Evolutionary conservation across 768 basidiomycete species (phyloP).

Genomic region (Rhizopogon roseolus): DNA sequence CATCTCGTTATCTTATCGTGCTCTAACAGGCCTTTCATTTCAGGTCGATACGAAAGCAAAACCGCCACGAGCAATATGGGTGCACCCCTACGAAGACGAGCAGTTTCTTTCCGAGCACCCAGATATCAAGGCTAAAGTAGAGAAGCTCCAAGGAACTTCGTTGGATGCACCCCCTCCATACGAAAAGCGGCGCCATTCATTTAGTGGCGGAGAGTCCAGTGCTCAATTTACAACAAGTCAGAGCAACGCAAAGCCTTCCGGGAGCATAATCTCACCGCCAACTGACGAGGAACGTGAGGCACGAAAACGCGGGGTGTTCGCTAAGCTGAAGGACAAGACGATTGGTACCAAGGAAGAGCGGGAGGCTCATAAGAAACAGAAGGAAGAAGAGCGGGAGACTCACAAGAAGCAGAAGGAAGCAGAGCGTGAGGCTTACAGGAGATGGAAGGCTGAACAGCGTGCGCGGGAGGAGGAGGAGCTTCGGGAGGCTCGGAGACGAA

Average conservation of each 20-base stretch:
- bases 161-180: constrained; percentile 23
- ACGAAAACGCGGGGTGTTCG: constrained; percentile 50
- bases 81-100: constrained; percentile 68
- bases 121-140: constrained; percentile 35
- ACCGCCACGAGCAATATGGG: constrained; percentile 68
- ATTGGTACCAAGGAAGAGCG: constrained; percentile 64
- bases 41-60: constrained; percentile 61
- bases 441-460: constrained; percentile 24
- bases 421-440: constrained; percentile 46
- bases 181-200: constrained; percentile 26
- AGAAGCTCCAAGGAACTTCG: neutral
- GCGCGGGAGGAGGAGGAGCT: constrained; percentile 16
- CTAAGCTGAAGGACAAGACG: constrained; percentile 57
- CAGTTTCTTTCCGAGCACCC: constrained; percentile 56
- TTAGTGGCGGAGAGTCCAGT: constrained; percentile 9
- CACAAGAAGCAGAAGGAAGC: constrained; percentile 37
- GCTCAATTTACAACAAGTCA: neutral
- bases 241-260: neutral
- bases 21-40: neutral
- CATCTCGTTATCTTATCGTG: too few species aligned
- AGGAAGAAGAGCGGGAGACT: constrained; percentile 53
- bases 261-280: neutral
- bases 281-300: constrained; percentile 4
- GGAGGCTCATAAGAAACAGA: constrained; percentile 35
- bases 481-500: constrained; percentile 13